A percentile compares a stretch with the other conserved stretches of the same genome.
phyloP scores from a whole-genome alignment of 1,139 yeast species.

The Yamadazyma buinensis region DNA sequence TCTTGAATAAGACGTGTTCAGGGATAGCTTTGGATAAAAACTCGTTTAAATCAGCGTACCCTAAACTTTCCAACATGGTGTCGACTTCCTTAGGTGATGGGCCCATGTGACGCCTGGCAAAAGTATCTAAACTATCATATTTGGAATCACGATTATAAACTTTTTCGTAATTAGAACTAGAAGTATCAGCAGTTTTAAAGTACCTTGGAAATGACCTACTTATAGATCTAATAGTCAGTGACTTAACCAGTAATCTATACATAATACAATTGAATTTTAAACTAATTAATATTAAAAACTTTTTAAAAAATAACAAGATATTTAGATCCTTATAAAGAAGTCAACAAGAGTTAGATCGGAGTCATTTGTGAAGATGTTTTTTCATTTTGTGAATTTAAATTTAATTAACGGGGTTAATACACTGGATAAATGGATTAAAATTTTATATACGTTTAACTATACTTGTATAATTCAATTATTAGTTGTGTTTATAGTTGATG shows the following conservation, averaged over 20 bases:
- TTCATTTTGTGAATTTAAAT: too few species aligned
- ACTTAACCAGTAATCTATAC: not conserved
- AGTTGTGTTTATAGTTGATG: too few species aligned
- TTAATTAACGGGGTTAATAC: too few species aligned
- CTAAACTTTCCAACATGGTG: constrained; percentile 63
- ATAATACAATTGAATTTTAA: not conserved
- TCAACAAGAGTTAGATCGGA: constrained; percentile 4
- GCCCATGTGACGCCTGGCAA: constrained; percentile 88
- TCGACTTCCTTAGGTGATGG: constrained; percentile 63
- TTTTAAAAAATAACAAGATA: too few species aligned
- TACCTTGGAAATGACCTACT: not conserved
- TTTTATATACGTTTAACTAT: too few species aligned
- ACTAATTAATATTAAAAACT: too few species aligned
- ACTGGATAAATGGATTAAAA: too few species aligned
- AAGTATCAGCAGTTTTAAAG: constrained; percentile 35
- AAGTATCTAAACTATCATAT: constrained; percentile 62
- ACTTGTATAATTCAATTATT: too few species aligned
- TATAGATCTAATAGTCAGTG: not conserved
- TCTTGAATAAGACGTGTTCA: constrained; percentile 61
- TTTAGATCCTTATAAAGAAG: not conserved
- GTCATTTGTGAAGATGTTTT: not conserved
- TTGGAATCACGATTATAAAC: constrained; percentile 32
- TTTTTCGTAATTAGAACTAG: constrained; percentile 38
- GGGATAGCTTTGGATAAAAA: constrained; percentile 79
- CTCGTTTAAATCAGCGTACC: constrained; percentile 62